Percentiles rank a stretch among this genome's conserved stretches.
Conservation (phyloP, 176 grass and related monocot species). For the Rhipidocladum racemiflorum region DNA sequence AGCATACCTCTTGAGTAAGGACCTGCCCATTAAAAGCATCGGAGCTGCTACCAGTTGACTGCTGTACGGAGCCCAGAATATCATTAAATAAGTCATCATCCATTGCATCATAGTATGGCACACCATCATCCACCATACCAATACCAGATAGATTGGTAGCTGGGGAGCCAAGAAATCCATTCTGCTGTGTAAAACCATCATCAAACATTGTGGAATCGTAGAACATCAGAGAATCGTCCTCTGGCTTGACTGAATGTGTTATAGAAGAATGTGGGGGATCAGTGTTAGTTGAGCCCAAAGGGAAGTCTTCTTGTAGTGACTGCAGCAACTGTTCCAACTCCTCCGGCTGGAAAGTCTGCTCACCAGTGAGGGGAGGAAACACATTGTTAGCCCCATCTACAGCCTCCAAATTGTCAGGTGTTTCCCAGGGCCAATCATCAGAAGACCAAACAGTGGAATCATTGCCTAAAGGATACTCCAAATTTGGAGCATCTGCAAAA, state of each 20-base stretch:
- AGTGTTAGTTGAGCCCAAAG: slow-evolving; percentile 26
- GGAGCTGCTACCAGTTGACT: slow-evolving; percentile 33
- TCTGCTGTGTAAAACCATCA: slow-evolving; percentile 48
- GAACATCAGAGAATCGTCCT: slow-evolving; percentile 45
- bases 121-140: slow-evolving; percentile 56
- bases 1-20: slow-evolving; percentile 52
- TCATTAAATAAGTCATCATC: slow-evolving; percentile 69
- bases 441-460: slow-evolving; percentile 44
- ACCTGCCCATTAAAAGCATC: slow-evolving; percentile 27
- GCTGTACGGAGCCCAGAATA: slow-evolving; percentile 39
- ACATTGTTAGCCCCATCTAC: slow-evolving; percentile 34
- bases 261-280: slow-evolving; percentile 9
- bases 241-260: slow-evolving; percentile 41
- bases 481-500: slow-evolving; percentile 47
- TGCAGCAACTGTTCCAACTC: slow-evolving; percentile 41
- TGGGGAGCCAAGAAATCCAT: slow-evolving; percentile 44
- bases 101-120: slow-evolving; percentile 62
- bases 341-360: slow-evolving; percentile 36
- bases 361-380: slow-evolving; percentile 32
- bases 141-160: slow-evolving; percentile 40
- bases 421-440: slow-evolving; percentile 37
- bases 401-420: slow-evolving; percentile 16
- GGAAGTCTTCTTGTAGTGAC: slow-evolving; percentile 41
- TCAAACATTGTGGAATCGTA: slow-evolving; percentile 49
- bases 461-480: slow-evolving; percentile 28